Conservation (phyloP, 1,284 basidiomycete species). For the Pyrrhoderma noxium region DNA sequence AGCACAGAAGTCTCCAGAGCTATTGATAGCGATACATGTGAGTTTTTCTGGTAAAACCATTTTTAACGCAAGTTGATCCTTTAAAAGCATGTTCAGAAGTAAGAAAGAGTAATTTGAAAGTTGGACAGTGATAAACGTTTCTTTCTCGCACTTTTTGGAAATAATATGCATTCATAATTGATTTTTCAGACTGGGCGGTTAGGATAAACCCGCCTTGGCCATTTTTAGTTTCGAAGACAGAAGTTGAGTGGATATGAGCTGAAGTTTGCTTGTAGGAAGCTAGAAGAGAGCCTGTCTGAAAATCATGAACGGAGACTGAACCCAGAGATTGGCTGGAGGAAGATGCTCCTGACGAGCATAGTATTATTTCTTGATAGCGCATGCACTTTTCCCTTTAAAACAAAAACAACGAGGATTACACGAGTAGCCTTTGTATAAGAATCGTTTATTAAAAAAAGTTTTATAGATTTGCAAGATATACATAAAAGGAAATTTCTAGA, state of each 20-base stretch:
- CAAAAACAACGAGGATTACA: too few species aligned
- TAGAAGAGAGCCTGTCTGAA: slow-evolving; percentile 59
- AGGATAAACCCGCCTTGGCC: slow-evolving; percentile 71
- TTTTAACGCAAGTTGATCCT: slow-evolving; percentile 86
- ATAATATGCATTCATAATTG: slow-evolving; percentile 71
- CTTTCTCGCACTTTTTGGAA: slow-evolving; percentile 66
- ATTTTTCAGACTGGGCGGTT: slow-evolving; percentile 72
- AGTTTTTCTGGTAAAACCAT: slow-evolving; percentile 88
- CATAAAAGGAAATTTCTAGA: slow-evolving; percentile 13
- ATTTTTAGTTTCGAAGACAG: slow-evolving; percentile 53
- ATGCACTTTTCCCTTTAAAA: slow-evolving; percentile 30
- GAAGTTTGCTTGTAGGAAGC: slow-evolving; percentile 73
- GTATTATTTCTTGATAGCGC: slow-evolving; percentile 59
- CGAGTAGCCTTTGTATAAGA: too few species aligned
- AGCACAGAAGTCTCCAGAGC: slow-evolving; percentile 70
- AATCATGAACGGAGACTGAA: slow-evolving; percentile 59
- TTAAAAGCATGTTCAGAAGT: slow-evolving; percentile 12
- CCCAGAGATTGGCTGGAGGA: slow-evolving; percentile 44
- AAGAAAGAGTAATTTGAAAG: not conserved
- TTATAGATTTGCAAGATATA: not conserved
- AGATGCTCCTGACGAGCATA: slow-evolving; percentile 53
- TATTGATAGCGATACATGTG: slow-evolving; percentile 71
- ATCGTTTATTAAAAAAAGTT: too few species aligned
- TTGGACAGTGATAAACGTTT: slow-evolving; percentile 1
- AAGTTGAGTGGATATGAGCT: slow-evolving; percentile 48